A percentile compares a stretch with the other conserved stretches of the same genome.
Conservation (phyloP, 75 land plant species). For the Pinus taeda region DNA sequence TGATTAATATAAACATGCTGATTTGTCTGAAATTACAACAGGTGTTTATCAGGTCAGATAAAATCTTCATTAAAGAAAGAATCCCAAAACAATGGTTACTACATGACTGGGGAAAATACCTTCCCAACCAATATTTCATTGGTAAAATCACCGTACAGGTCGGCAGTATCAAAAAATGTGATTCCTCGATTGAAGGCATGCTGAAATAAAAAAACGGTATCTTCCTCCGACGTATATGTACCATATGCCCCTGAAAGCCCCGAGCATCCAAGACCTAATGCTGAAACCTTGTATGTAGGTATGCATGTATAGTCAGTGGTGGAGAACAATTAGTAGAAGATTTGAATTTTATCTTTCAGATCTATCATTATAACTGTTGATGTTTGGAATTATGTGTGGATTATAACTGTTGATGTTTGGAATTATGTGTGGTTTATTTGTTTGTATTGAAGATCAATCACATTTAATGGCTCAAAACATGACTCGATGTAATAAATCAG, state of each 20-base stretch:
- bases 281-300: conserved; percentile 19
- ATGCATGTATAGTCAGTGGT: too few species aligned
- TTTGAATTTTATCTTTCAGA: too few species aligned
- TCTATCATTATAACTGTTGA: too few species aligned
- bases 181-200: conserved; percentile 56
- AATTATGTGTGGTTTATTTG: too few species aligned
- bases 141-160: conserved; percentile 40
- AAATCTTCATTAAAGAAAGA: not conserved
- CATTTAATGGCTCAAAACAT: too few species aligned
- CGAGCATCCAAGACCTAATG: conserved; percentile 26
- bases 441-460: too few species aligned
- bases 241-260: conserved; percentile 40
- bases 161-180: conserved; percentile 64
- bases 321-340: too few species aligned
- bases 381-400: too few species aligned
- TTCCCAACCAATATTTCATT: conserved; percentile 53
- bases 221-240: conserved; percentile 36
- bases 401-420: too few species aligned
- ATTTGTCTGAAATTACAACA: too few species aligned
- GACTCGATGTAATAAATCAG: too few species aligned
- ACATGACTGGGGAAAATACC: conserved; percentile 13
- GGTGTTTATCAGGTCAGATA: not conserved
- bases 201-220: conserved; percentile 29
- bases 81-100: not conserved
- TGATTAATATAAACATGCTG: too few species aligned